Evolutionary conservation across 306 rosid genomes (phyloP), one percentile per base, ranked within the genome.

Genomic region (Geum urbanum): DNA sequence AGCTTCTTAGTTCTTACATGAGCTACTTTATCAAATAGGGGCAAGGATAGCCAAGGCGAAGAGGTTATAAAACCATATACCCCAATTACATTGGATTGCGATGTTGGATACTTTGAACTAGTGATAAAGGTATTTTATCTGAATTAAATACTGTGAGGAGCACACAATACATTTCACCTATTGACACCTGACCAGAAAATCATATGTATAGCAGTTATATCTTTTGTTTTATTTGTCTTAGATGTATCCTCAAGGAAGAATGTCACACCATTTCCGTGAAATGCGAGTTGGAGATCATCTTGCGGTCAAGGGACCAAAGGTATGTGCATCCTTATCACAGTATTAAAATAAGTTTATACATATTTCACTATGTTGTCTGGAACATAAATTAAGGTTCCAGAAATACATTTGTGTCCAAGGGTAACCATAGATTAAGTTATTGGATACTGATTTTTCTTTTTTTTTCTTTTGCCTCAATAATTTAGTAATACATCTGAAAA

Each of bases 241-340:
- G 99, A 95, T 95, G 99, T 95, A 95, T 83, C 99, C 99, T 16
- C 97, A 91, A 95, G 99, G 99, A 86, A 91, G 97, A 83, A 95
- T 95, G 99, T 95, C 99, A n/a, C 95, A 95, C 68, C 99, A 95
- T 81, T 95, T 95, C 79, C 95, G 96, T 41, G 96, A 95, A 84
- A 65, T 95, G 97, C 87, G 84, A 44, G 95, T 83, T 54, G 99
- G 99, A 69, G 95, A 91, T 79, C 71, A 58, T 67, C 95, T 95
- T 74, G 69, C 96, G 45, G 97, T 95, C 22, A 95, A 78, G 85
- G 99, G 99, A 70, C 99, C 99, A 54, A 95, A 95, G 96, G 99
- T 94, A 78, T 3, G 20, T n/a, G n/a, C n/a, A n/a, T n/a, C n/a
- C n/a, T n/a, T n/a, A 65, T 44, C 37, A 7, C 18, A 16, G 15